These are phyloP conservation scores for Diaporthe vaccinii DNA, from an alignment of 2,329 filamentous ascomycete species.

Conservation along the genomic window DNA sequence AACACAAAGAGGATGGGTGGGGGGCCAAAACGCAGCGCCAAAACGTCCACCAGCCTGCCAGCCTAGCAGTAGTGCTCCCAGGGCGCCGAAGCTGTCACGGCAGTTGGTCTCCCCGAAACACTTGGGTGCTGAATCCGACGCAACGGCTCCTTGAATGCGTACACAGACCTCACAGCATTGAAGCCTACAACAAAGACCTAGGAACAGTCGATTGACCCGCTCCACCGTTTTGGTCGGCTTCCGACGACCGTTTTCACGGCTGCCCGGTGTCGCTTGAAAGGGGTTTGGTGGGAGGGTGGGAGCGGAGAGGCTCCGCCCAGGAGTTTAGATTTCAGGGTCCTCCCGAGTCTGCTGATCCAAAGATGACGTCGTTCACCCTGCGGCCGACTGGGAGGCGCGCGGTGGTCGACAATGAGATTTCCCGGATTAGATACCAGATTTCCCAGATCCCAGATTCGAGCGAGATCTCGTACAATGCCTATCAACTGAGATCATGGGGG, in stretches of 20 bases:
- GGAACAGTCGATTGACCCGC: conserved; percentile 14
- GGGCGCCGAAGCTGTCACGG: conserved; percentile 14
- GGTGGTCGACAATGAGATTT: not conserved
- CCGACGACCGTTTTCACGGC: conserved; percentile 18
- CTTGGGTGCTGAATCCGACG: not conserved
- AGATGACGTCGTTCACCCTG: conserved; percentile 26
- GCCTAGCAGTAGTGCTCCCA: not conserved
- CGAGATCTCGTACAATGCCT: conserved; percentile 7
- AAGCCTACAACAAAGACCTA: not conserved
- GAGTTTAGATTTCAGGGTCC: conserved; percentile 15
- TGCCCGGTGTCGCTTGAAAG: not conserved
- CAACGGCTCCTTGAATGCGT: not conserved
- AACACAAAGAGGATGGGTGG: not conserved
- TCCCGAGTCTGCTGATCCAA: conserved; percentile 16
- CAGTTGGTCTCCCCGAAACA: not conserved
- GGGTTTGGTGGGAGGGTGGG: not conserved
- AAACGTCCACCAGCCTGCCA: not conserved
- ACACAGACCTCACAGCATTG: not conserved
- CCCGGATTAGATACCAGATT: not conserved
- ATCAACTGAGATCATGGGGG: conserved; percentile 16
- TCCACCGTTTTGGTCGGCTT: conserved; percentile 19
- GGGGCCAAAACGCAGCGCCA: conserved; percentile 11
- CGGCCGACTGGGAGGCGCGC: not conserved
- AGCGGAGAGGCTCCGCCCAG: conserved; percentile 10
- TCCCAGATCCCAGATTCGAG: conserved; percentile 20